phyloP scores from a whole-genome alignment of 768 basidiomycete genomes.

The Macrolepiota albuminosa region DNA sequence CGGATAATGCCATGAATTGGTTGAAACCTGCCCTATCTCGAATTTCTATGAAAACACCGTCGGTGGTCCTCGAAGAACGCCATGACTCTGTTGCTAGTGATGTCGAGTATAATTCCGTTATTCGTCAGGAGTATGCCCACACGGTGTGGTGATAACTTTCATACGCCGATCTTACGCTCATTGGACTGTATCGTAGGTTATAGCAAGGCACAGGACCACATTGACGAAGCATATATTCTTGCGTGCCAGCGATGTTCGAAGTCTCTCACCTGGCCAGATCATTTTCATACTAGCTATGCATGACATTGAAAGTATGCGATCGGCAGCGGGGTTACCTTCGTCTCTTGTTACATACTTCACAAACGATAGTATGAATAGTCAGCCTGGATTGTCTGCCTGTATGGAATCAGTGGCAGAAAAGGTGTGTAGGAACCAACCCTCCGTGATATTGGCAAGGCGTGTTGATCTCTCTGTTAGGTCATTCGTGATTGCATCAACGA shows the following conservation, averaged over 20 bases:
- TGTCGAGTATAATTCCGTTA: constrained; percentile 87
- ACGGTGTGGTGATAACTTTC: constrained; percentile 41
- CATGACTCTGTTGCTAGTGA: constrained; percentile 83
- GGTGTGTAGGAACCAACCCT: constrained; percentile 29
- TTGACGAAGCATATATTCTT: constrained; percentile 65
- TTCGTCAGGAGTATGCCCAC: constrained; percentile 80
- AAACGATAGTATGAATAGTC: constrained; percentile 79
- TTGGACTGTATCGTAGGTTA: constrained; percentile 44
- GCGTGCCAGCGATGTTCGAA: constrained; percentile 63
- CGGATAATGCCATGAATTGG: constrained; percentile 72
- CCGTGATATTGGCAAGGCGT: neutral
- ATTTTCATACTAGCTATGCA: constrained; percentile 84
- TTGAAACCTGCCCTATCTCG: constrained; percentile 68
- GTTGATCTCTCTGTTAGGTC: constrained; percentile 43
- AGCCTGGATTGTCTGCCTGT: constrained; percentile 59
- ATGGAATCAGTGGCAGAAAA: constrained; percentile 89
- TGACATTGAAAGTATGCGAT: constrained; percentile 85
- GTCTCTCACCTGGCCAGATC: constrained; percentile 75
- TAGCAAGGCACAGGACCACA: constrained; percentile 58
- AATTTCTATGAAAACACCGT: constrained; percentile 84
- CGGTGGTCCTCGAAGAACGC: constrained; percentile 76
- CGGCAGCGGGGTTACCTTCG: constrained; percentile 73
- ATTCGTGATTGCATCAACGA: constrained; percentile 71
- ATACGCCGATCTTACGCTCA: neutral
- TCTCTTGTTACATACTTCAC: constrained; percentile 83